These are phyloP conservation scores for Hemisphaericaspora lyxosophila DNA, from an alignment of 1,139 yeast genomes.

Conservation along the genomic window DNA sequence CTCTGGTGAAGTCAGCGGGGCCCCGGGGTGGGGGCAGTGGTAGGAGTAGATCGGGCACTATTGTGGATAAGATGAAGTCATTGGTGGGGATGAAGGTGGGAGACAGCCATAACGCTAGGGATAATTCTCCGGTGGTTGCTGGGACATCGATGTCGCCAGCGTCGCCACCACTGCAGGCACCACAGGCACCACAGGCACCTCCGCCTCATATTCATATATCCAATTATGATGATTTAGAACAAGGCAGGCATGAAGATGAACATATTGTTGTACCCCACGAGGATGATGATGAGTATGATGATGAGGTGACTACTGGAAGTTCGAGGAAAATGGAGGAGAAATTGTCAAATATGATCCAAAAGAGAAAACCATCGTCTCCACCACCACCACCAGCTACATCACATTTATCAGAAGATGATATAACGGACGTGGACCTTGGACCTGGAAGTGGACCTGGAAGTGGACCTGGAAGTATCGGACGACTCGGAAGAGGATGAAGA, in stretches of 20 bases:
- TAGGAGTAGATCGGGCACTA: slow-evolving; percentile 33
- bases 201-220: slow-evolving; percentile 1
- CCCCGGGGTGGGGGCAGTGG: slow-evolving; percentile 1
- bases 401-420: not conserved
- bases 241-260: slow-evolving; percentile 6
- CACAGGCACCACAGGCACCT: not conserved
- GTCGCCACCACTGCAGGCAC: not conserved
- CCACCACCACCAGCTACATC: slow-evolving; percentile 17
- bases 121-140: slow-evolving; percentile 1
- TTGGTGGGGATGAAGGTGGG: slow-evolving; percentile 54
- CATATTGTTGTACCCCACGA: not conserved
- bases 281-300: slow-evolving; percentile 14
- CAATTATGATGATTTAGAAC: slow-evolving; percentile 10
- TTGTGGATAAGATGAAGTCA: slow-evolving; percentile 47
- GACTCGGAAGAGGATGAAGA: slow-evolving; percentile 35
- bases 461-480: slow-evolving; percentile 6
- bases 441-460: slow-evolving; percentile 8
- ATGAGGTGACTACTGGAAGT: slow-evolving; percentile 19
- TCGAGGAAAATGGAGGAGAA: slow-evolving; percentile 31
- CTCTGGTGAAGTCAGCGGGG: not conserved
- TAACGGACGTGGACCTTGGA: slow-evolving; percentile 8
- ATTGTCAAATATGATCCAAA: slow-evolving; percentile 22
- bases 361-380: slow-evolving; percentile 8
- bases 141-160: no score
- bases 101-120: no score